Conservation (phyloP, 495 filamentous ascomycete genomes). For the Annulohypoxylon bovei region DNA sequence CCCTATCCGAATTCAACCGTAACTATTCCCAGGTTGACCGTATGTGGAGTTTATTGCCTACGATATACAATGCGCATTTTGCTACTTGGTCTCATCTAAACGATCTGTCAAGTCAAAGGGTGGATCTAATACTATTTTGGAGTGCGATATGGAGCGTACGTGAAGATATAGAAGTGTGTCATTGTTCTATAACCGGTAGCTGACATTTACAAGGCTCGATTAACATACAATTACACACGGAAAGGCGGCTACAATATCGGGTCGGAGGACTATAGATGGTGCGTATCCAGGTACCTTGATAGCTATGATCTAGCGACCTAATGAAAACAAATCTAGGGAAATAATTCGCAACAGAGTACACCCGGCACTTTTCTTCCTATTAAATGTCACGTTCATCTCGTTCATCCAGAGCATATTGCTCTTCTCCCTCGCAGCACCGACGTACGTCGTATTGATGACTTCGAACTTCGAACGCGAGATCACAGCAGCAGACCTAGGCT, state of each 20-base stretch:
- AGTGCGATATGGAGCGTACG: constrained; percentile 84
- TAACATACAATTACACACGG: constrained; percentile 98
- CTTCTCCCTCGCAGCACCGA: constrained; percentile 78
- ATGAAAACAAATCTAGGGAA: constrained; percentile 47
- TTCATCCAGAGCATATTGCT: constrained; percentile 84
- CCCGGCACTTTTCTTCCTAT: constrained; percentile 72
- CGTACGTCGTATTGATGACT: constrained; percentile 78
- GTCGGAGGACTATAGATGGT: constrained; percentile 95
- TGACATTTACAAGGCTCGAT: constrained; percentile 55
- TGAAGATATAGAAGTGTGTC: neutral
- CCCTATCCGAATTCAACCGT: constrained; percentile 81
- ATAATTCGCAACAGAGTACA: constrained; percentile 57
- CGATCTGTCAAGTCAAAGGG: constrained; percentile 73
- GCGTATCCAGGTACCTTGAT: constrained; percentile 4
- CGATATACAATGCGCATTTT: constrained; percentile 90
- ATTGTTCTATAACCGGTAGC: neutral
- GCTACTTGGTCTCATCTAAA: constrained; percentile 78
- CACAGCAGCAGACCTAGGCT: constrained; percentile 70
- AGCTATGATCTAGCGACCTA: neutral
- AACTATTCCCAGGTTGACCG: constrained; percentile 97
- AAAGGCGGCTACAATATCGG: constrained; percentile 91
- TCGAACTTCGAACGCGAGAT: constrained; percentile 55
- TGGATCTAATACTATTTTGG: constrained; percentile 79
- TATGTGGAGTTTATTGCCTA: constrained; percentile 88
- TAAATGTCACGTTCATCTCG: constrained; percentile 90